These are phyloP conservation scores for Boletus rubescentipes DNA, from an alignment of 768 basidiomycete genomes.

Conservation along the genomic window DNA sequence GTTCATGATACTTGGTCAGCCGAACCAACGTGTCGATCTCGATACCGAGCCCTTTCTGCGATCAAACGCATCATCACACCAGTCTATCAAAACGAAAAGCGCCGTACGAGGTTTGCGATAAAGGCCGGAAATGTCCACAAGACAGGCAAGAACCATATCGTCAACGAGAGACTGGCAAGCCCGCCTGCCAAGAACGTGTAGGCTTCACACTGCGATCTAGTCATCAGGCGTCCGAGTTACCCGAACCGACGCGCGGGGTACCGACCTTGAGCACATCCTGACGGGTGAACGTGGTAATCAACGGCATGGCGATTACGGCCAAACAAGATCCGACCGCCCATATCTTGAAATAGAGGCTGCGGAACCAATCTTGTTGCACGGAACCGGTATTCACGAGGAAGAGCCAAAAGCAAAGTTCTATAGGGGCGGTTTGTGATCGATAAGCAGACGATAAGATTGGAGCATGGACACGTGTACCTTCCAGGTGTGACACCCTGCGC, in stretches of 20 bases:
- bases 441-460: not conserved
- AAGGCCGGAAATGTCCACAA: slow-evolving; percentile 73
- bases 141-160: slow-evolving; percentile 72
- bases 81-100: not conserved
- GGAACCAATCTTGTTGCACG: slow-evolving; percentile 73
- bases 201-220: slow-evolving; percentile 55
- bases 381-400: slow-evolving; percentile 71
- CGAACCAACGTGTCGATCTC: slow-evolving; percentile 65
- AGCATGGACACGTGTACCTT: slow-evolving; percentile 46
- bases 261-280: slow-evolving; percentile 57
- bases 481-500: slow-evolving; percentile 71
- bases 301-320: slow-evolving; percentile 66
- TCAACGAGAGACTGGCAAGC: slow-evolving; percentile 65
- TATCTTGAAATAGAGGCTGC: slow-evolving; percentile 66
- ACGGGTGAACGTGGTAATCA: slow-evolving; percentile 65
- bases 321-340: slow-evolving; percentile 67
- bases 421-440: not conserved
- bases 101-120: slow-evolving; percentile 54
- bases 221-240: slow-evolving; percentile 14
- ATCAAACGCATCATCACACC: not conserved
- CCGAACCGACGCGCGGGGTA: not conserved
- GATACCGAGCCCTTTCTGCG: slow-evolving; percentile 58
- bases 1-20: slow-evolving; percentile 76
- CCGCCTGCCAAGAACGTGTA: slow-evolving; percentile 70
- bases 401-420: slow-evolving; percentile 87